These are phyloP conservation scores for Rosa chinensis DNA, from an alignment of 306 rosid species.

Conservation along the genomic window DNA sequence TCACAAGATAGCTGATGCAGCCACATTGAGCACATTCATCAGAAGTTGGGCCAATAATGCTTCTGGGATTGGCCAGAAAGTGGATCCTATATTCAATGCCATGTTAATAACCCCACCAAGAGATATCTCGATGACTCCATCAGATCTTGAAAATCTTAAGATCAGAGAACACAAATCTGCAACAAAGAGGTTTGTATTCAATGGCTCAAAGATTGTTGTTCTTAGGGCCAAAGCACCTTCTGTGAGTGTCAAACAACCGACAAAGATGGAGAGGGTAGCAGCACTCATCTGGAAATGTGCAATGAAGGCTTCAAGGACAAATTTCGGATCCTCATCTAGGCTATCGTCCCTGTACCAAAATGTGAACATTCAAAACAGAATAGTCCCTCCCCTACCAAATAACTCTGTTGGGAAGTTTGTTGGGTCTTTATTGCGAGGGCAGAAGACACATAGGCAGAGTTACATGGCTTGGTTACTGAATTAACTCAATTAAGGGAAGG, in stretches of 20 bases:
- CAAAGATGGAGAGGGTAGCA: slow-evolving; percentile 34
- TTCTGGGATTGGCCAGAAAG: slow-evolving; percentile 1
- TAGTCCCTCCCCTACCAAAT: slow-evolving; percentile 32
- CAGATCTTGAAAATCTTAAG: not conserved
- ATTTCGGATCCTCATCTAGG: not conserved
- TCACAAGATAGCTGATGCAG: slow-evolving; percentile 44
- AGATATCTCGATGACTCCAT: not conserved
- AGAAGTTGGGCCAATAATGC: slow-evolving; percentile 27
- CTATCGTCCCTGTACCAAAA: slow-evolving; percentile 19
- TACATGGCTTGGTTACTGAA: slow-evolving; percentile 11
- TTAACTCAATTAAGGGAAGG: slow-evolving; percentile 27
- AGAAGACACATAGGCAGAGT: slow-evolving; percentile 1
- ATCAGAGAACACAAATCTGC: not conserved
- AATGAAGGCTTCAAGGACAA: slow-evolving; percentile 17
- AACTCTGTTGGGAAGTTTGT: slow-evolving; percentile 30
- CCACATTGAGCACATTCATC: slow-evolving; percentile 27
- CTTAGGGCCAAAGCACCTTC: slow-evolving; percentile 24
- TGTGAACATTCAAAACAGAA: slow-evolving; percentile 36
- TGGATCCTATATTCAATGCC: slow-evolving; percentile 7
- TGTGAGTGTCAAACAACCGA: slow-evolving; percentile 15
- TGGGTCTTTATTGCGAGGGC: slow-evolving; percentile 2
- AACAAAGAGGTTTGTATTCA: slow-evolving; percentile 32
- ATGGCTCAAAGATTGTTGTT: slow-evolving; percentile 20
- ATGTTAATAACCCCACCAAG: slow-evolving; percentile 12
- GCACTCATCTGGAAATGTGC: slow-evolving; percentile 41